Evolutionary conservation across 2,329 filamentous ascomycete genomes (phyloP), one percentile per base, ranked within the genome.

Genomic region (Mycogone perniciosa): DNA sequence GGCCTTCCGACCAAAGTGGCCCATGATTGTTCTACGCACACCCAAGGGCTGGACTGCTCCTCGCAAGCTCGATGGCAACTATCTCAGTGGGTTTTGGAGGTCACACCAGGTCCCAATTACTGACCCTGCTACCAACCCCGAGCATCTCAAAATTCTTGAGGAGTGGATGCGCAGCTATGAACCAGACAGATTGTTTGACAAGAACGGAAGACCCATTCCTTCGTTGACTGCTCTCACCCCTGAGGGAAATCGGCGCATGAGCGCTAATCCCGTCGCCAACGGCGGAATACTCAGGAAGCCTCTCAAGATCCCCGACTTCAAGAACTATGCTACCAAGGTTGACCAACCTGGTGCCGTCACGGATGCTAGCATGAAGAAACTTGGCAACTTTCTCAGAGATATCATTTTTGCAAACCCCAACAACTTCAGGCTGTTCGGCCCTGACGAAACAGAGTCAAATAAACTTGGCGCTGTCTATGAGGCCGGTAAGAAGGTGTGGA

Each of bases 31-130:
- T 35, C 81, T 91, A 33, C 80, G 87, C 59, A 86, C 79, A 33
- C 87, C 87, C 49, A 90, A 91, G 71, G 87, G 87, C 51, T 91
- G 87, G 87, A 89, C 84, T 10, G 86, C 80, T 2, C 87, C 87
- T 5, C 77, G 85, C 52, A 85, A 87, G 65, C 61, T 90, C 46
- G 84, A 85, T 58, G 79, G 79, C 52, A 84, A 88, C 62, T 84
- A 79, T 58, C 76, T 89, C 6, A 82, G 82, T 59, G 87, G 87
- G n/a, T 90, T 81, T 73, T 91, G 86, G 86, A 79, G 86, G 40
- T 75, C 86, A 13, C 87, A 91, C 63, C 87, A 91, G 67, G 83
- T 91, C 6, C 87, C 87, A 40, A 83, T 91, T 53, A 77, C 86
- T 4, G 84, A 87, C 56, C 84, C 86, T 1, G 74, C 76, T 34